Evolutionary conservation across 805 yeast genomes (phyloP).

Genomic region (Debaryomyces castellii): DNA sequence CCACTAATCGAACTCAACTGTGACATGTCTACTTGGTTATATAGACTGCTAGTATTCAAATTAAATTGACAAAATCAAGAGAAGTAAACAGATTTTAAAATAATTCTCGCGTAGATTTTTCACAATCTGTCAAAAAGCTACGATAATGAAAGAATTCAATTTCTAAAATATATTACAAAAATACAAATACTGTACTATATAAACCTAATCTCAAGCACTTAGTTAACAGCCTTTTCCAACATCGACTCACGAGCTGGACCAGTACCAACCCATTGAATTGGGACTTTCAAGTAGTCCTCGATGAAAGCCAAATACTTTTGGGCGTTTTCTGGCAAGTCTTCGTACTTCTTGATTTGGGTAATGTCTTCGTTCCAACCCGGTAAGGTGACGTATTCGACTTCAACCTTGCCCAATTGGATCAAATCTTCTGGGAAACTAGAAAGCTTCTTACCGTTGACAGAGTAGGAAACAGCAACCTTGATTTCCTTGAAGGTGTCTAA

Average conservation of each 20-base stretch:
- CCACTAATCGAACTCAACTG: not conserved
- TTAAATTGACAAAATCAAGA: not conserved
- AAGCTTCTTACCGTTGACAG: conserved; percentile 71
- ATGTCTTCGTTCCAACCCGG: conserved; percentile 95
- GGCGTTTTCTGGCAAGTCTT: conserved; percentile 85
- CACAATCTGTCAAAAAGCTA: not conserved
- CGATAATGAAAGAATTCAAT: not conserved
- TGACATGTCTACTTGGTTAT: not conserved
- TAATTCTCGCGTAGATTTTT: not conserved
- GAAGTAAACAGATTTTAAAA: not conserved
- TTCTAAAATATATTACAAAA: not conserved
- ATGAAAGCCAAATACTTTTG: conserved; percentile 80
- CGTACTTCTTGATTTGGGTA: conserved; percentile 64
- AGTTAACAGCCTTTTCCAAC: conserved; percentile 54
- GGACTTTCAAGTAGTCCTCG: conserved; percentile 80
- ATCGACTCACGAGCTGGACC: conserved; percentile 96
- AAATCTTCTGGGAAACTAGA: conserved; percentile 92
- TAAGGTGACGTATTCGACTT: conserved; percentile 84
- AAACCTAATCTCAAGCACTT: not conserved
- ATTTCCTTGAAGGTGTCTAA: conserved; percentile 87
- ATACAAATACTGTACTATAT: not conserved
- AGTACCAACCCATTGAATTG: conserved; percentile 96
- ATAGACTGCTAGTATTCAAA: not conserved
- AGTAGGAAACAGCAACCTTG: conserved; percentile 83
- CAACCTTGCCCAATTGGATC: conserved; percentile 77